Base-by-base conservation (phyloP, 2,329 filamentous ascomycete species). In the Penicillium psychrosexuale region DNA sequence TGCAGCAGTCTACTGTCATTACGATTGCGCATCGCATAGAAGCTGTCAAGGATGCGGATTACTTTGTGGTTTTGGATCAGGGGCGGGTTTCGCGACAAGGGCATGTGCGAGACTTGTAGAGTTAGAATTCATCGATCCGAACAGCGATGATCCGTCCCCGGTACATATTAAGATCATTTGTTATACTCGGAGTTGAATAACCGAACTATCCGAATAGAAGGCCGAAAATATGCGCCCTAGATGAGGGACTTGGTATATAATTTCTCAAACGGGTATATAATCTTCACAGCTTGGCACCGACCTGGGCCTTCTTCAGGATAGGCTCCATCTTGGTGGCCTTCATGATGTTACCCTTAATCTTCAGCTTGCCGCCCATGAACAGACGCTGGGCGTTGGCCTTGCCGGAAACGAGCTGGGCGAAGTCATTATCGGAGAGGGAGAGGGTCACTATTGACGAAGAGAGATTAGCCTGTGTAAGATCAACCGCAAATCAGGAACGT, bases 281-380 rank as follows among this genome's bases (percentile, higher is more conserved):
- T 59, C 40, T 65, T 61, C 61, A 65, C 78, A 96, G 79, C 84
- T 96, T 96, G 65, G 90, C 84, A 82, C 90, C 89, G 68, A 79
- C 81, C 80, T 91, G 88, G 36, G 90, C 89, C 82, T 91, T 94
- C 82, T 91, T 91, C 62, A 96, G 79, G 68, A 97, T 88, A 38
- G 91, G 89, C 77, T 97, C 91, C 77, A 97, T 85, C 86, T 95
- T 96, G 57, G 92, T 97, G 36, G 94, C 75, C 84, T 97, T 97
- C 93, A 97, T 97, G 58, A 97, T 86, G 74, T 97, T 91, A 61
- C 94, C 94, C 85, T 91, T 95, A 73, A 97, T 85, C 89, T 97
- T 99, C 71, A 99, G 82, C 83, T 96, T 97, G 68, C 94, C 94
- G n/a, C 84, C 84, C 93, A 99, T 97, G 79, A 97, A 97, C 61